Conservation (phyloP, 257 asterid species). For the Paulownia fortunei region DNA sequence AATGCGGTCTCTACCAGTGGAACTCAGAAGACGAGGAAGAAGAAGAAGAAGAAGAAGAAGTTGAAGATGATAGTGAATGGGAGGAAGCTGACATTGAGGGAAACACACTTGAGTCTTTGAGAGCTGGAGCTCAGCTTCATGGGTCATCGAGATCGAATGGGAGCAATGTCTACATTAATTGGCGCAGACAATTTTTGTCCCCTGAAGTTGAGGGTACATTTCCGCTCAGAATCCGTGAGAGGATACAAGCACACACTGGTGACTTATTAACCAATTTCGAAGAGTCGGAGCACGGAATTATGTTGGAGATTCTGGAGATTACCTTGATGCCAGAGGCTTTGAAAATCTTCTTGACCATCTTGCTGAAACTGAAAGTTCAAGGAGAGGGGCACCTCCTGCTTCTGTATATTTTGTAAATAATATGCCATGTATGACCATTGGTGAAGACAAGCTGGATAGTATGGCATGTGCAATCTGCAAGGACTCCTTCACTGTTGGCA, state of each 20-base stretch:
- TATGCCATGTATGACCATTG: constrained; percentile 54
- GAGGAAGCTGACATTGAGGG: constrained; percentile 63
- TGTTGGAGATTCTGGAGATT: constrained; percentile 49
- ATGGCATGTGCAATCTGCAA: constrained; percentile 89
- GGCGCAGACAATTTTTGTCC: constrained; percentile 44
- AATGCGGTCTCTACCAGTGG: constrained; percentile 75
- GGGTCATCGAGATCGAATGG: constrained; percentile 35
- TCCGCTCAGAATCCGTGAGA: constrained; percentile 37
- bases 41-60: too few species aligned
- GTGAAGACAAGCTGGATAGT: constrained; percentile 53
- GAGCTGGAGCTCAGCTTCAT: constrained; percentile 37
- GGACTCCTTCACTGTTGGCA: constrained; percentile 66
- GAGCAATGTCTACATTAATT: constrained; percentile 34
- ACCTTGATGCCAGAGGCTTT: constrained; percentile 57
- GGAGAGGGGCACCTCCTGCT: constrained; percentile 86
- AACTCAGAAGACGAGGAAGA: constrained; percentile 67
- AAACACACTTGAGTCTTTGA: constrained; percentile 39
- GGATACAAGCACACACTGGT: constrained; percentile 34
- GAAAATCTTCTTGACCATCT: constrained; percentile 67
- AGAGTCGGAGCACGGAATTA: constrained; percentile 41
- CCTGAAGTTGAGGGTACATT: constrained; percentile 47
- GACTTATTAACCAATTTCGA: constrained; percentile 45
- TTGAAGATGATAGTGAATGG: constrained; percentile 64
- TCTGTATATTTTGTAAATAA: constrained; percentile 61
- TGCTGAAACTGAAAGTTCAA: constrained; percentile 58